These are phyloP conservation scores for Suillus cothurnatus DNA, from an alignment of 768 basidiomycete species.

Conservation along the genomic window DNA sequence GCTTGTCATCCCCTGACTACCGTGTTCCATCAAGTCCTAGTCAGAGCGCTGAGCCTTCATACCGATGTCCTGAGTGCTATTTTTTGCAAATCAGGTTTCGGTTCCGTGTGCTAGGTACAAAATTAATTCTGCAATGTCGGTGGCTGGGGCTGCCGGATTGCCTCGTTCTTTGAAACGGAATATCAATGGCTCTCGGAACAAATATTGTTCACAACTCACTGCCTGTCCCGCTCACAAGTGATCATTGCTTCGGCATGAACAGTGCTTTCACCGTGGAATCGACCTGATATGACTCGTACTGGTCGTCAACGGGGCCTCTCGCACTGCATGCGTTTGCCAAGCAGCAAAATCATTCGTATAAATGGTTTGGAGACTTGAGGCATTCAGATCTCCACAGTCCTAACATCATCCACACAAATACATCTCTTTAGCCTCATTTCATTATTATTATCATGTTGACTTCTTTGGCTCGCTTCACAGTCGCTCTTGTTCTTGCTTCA, in stretches of 20 bases:
- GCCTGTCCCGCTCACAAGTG: neutral
- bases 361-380: neutral
- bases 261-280: neutral
- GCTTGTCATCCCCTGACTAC: neutral
- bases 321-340: neutral
- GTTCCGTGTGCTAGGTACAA: neutral
- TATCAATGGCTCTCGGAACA: neutral
- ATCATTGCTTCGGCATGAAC: neutral
- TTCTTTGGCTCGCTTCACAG: neutral
- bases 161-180: neutral
- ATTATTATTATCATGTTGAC: neutral
- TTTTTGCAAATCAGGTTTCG: neutral
- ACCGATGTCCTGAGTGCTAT: neutral
- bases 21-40: neutral
- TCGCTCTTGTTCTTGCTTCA: conserved; percentile 14
- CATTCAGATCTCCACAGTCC: neutral
- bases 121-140: neutral
- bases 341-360: neutral
- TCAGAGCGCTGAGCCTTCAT: neutral
- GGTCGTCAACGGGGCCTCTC: neutral
- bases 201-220: neutral
- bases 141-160: neutral
- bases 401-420: neutral
- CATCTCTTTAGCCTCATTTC: neutral
- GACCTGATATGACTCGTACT: neutral